A percentile compares a stretch with the other conserved stretches of the same genome.
Conservation (phyloP, 1,139 yeast species). For the Debaryomycetaceae sp. region DNA sequence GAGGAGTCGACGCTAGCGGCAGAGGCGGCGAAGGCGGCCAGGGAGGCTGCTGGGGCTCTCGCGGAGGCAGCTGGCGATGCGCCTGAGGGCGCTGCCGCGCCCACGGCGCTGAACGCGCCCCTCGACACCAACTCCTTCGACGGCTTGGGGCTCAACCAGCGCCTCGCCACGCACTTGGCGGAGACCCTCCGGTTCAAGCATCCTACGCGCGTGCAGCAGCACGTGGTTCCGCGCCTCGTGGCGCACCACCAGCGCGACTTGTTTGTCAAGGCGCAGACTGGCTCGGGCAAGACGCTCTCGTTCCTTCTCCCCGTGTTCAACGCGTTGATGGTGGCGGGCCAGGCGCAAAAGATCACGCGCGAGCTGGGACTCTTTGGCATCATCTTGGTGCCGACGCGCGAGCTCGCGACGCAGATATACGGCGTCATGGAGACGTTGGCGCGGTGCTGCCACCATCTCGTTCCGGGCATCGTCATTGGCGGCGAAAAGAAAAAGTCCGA, state of each 20-base stretch:
- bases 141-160: slow-evolving; percentile 64
- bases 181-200: slow-evolving; percentile 55
- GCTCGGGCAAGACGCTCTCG: slow-evolving; percentile 90
- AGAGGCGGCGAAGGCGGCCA: slow-evolving; percentile 17
- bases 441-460: slow-evolving; percentile 74
- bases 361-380: slow-evolving; percentile 86
- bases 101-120: slow-evolving; percentile 81
- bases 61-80: slow-evolving; percentile 16
- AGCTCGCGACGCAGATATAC: slow-evolving; percentile 88
- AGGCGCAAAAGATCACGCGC: slow-evolving; percentile 40
- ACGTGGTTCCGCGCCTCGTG: slow-evolving; percentile 67
- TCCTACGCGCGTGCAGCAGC: slow-evolving; percentile 85
- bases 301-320: slow-evolving; percentile 81
- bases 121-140: slow-evolving; percentile 65
- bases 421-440: slow-evolving; percentile 68
- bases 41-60: slow-evolving; percentile 15
- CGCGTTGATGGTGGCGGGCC: slow-evolving; percentile 51
- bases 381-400: slow-evolving; percentile 89
- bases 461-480: slow-evolving; percentile 91
- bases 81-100: slow-evolving; percentile 13
- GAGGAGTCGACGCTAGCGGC: slow-evolving; percentile 25
- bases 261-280: slow-evolving; percentile 91
- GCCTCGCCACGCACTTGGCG: slow-evolving; percentile 50
- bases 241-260: slow-evolving; percentile 51
- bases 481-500: slow-evolving; percentile 93